Evolutionary conservation across 2,329 filamentous ascomycete genomes (phyloP), one percentile per base, ranked within the genome.

Genomic region (Cladophialophora immunda): DNA sequence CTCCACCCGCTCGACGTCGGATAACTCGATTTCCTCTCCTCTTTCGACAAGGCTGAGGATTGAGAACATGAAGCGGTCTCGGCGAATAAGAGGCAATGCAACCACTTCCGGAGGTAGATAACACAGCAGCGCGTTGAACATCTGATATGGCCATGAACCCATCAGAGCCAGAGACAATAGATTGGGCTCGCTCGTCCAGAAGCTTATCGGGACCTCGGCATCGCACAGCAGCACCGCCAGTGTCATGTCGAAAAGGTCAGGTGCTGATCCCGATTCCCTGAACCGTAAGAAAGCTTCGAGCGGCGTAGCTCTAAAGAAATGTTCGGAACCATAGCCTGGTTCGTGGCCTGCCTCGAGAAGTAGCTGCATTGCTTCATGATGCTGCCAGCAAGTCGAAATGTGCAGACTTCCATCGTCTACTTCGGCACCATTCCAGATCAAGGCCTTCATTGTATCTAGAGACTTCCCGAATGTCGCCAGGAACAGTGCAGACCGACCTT

Each of bases 381-480:
- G 30, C 22, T 64, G 62, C 29, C 25, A 32, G 29, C 53, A 64
- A 47, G 62, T 64, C 27, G 62, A 36, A 30, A 64, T 34, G 25
- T 64, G 62, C 17, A 64, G 53, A 36, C 62, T 64, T 19, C 62
- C 62, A 19, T 64, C 62, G 29, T 64, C 53, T n/a, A 38, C 25
- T 19, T 45, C 17, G 15, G 62, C 62, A 22, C 62, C 62, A 22
- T 64, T 52, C 9, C 19, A 32, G 38, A 64, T 52, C 29, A 64
- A 30, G 5, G 15, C 27, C n/a, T 34, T 27, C 41, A 64, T 58
- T 19, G 22, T 36, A 19, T 53, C 30, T 9, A 57, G 62, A 64
- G 62, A 58, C 15, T 61, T 61, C 7, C 15, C 58, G 1, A 41
- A 8, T 22, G 62, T 58, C 32, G 62, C 62, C 19, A 64, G 17